Evolutionary conservation across 2,329 filamentous ascomycete species (phyloP).

Genomic region (Fusarium floridanum): DNA sequence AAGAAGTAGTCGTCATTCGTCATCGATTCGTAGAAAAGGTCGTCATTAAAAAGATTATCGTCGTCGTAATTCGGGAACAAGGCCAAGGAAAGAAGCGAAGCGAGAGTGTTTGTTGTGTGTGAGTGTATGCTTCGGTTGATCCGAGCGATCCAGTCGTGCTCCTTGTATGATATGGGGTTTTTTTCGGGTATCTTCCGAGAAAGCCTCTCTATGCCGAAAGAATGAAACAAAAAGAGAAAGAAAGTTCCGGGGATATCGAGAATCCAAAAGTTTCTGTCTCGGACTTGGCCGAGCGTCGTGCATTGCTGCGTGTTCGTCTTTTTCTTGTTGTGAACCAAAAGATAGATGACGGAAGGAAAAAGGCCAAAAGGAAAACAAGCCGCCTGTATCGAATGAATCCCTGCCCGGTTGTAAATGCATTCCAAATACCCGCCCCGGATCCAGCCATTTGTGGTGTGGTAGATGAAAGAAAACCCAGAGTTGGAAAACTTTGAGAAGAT

Average conservation of each 20-base stretch:
- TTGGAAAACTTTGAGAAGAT: constrained; percentile 61
- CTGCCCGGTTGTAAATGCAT: constrained; percentile 68
- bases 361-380: constrained; percentile 55
- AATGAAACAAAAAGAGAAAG: constrained; percentile 35
- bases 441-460: constrained; percentile 67
- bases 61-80: constrained; percentile 58
- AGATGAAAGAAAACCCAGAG: constrained; percentile 55
- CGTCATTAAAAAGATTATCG: constrained; percentile 55
- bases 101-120: constrained; percentile 39
- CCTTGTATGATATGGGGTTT: constrained; percentile 8
- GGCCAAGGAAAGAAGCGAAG: constrained; percentile 55
- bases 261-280: constrained; percentile 62
- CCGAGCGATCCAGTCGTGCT: constrained; percentile 24
- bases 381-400: constrained; percentile 61
- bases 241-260: constrained; percentile 51
- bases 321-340: constrained; percentile 55
- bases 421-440: constrained; percentile 63
- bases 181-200: constrained; percentile 42
- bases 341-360: constrained; percentile 44
- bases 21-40: constrained; percentile 56
- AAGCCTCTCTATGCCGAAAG: constrained; percentile 48
- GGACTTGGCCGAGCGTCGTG: constrained; percentile 64
- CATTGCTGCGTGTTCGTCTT: constrained; percentile 76
- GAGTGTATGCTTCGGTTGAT: constrained; percentile 38
- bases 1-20: constrained; percentile 53